Percentiles rank a stretch among this genome's conserved stretches.
Conservation (phyloP, 495 filamentous ascomycete species). For the Hypoxylon subgilvum region DNA sequence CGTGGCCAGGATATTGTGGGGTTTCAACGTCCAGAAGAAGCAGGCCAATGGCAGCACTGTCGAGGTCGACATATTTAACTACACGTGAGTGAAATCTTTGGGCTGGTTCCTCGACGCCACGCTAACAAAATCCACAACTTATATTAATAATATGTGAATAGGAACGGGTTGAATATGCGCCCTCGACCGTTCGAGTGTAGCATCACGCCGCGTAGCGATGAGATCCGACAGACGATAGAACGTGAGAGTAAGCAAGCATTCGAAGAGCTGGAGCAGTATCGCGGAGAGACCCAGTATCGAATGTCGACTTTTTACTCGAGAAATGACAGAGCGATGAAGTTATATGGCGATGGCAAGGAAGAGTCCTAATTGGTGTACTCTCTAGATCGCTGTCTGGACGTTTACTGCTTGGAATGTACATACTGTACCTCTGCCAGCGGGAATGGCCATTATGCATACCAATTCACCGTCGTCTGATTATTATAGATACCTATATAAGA, state of each 20-base stretch:
- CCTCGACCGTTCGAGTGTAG: conserved; percentile 60
- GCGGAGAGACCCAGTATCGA: conserved; percentile 64
- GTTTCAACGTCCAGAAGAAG: conserved; percentile 58
- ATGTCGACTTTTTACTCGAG: conserved; percentile 59
- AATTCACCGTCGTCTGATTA: no score
- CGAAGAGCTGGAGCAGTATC: conserved; percentile 58
- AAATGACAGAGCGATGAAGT: conserved; percentile 35
- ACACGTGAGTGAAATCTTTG: conserved; percentile 32
- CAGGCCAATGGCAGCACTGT: conserved; percentile 57
- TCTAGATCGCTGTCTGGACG: no score
- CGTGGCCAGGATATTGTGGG: conserved; percentile 63
- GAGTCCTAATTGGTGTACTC: background rate
- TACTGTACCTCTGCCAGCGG: no score
- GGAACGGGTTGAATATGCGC: conserved; percentile 62
- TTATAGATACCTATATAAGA: no score
- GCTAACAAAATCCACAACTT: no score
- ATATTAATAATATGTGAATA: conserved; percentile 40
- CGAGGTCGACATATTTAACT: conserved; percentile 58
- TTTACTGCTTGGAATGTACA: no score
- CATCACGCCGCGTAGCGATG: conserved; percentile 55
- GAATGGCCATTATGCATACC: no score
- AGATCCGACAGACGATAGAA: conserved; percentile 59
- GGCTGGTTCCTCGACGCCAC: background rate
- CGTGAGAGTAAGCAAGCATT: conserved; percentile 61
- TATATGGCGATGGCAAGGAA: conserved; percentile 34